A percentile compares a stretch with the other conserved stretches of the same genome.
Conservation (phyloP, 2,329 filamentous ascomycete species). For the Epichloe baconii region DNA sequence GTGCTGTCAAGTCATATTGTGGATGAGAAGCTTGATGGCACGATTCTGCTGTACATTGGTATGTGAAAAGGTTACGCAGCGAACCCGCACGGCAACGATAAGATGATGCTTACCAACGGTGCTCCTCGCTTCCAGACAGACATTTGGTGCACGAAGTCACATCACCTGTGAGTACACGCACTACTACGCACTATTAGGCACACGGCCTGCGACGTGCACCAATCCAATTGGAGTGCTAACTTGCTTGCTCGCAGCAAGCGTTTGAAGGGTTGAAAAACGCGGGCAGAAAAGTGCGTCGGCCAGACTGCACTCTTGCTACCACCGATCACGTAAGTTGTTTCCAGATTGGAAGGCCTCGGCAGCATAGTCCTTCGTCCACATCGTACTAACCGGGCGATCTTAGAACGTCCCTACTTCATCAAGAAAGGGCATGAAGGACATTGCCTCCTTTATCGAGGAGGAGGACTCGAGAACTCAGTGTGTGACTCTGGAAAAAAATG, state of each 20-base stretch:
- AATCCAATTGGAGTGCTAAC: neutral
- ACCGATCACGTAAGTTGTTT: conserved; percentile 72
- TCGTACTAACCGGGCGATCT: conserved; percentile 7
- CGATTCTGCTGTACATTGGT: conserved; percentile 87
- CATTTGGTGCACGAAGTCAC: conserved; percentile 98
- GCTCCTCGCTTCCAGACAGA: conserved; percentile 45
- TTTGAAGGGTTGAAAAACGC: conserved; percentile 93
- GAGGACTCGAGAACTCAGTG: conserved; percentile 89
- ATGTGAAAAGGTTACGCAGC: conserved; percentile 18
- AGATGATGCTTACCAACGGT: neutral
- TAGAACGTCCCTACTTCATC: conserved; percentile 90
- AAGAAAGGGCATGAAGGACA: conserved; percentile 85
- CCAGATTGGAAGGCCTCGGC: neutral
- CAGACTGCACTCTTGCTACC: conserved; percentile 92
- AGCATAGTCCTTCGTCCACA: no score
- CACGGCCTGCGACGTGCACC: neutral
- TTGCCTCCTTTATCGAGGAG: conserved; percentile 87
- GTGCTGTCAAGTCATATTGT: conserved; percentile 91
- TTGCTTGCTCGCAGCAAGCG: conserved; percentile 53
- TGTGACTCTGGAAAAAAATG: conserved; percentile 91
- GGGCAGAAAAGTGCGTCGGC: conserved; percentile 73
- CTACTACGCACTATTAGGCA: neutral
- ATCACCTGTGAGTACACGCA: conserved; percentile 56
- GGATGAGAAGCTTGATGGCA: conserved; percentile 89
- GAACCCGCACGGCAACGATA: neutral